These are phyloP conservation scores for Euptelea pleiosperma DNA, from an alignment of 164 flowering plant genomes.

Conservation along the genomic window DNA sequence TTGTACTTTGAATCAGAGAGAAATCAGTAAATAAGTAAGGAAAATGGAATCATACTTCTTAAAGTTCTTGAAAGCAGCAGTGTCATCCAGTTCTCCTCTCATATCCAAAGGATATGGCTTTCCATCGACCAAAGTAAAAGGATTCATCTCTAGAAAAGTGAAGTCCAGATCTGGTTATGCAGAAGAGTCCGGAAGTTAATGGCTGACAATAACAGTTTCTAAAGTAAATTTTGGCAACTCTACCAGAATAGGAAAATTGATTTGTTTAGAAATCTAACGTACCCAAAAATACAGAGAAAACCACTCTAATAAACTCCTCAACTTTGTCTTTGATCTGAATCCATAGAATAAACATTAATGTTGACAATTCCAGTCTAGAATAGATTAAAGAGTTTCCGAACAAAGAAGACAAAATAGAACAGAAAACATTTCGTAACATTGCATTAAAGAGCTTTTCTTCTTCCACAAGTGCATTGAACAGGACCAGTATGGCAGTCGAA, in stretches of 20 bases:
- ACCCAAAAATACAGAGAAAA: conserved; percentile 71
- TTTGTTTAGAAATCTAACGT: conserved; percentile 7
- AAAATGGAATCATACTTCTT: conserved; percentile 57
- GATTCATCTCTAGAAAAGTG: conserved; percentile 98
- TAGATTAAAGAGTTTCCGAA: background rate
- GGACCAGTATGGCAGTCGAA: too few relatives aligned
- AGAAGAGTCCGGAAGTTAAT: conserved; percentile 9
- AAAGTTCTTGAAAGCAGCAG: conserved; percentile 98
- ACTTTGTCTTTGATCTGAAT: conserved; percentile 56
- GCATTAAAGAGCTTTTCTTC: too few relatives aligned
- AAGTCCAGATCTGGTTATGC: conserved; percentile 78
- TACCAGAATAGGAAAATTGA: background rate
- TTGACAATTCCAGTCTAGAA: conserved; percentile 2
- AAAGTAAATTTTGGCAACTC: background rate
- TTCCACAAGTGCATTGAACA: too few relatives aligned
- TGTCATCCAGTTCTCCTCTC: conserved; percentile 99
- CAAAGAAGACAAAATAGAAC: too few relatives aligned
- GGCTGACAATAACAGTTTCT: background rate
- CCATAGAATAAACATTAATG: conserved; percentile 3
- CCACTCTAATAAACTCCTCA: conserved; percentile 61
- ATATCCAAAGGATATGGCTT: conserved; percentile 98
- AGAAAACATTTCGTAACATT: too few relatives aligned
- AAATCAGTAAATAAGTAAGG: background rate
- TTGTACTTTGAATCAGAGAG: background rate
- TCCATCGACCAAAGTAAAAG: conserved; percentile 86